phyloP scores from a whole-genome alignment of 352 stramenopile species.

The Plasmopara muralis region DNA sequence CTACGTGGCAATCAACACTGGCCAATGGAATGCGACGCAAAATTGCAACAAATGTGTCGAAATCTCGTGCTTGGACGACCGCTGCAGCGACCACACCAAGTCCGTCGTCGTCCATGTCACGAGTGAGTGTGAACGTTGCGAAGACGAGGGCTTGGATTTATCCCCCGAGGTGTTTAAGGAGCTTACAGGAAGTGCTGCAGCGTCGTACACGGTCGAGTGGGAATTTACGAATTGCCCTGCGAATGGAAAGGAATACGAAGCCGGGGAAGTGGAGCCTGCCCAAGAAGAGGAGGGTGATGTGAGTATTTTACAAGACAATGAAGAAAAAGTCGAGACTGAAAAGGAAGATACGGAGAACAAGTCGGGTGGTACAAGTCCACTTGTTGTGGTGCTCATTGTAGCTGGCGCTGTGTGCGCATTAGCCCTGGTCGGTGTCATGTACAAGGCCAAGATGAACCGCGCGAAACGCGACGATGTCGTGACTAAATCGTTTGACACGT shows the following conservation, averaged over 20 bases:
- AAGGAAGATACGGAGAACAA: constrained; percentile 14
- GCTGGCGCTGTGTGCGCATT: constrained; percentile 11
- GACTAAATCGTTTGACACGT: constrained; percentile 22
- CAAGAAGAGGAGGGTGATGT: constrained; percentile 12
- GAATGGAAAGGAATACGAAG: constrained; percentile 14
- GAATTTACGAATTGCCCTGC: constrained; percentile 36
- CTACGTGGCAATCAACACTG: constrained; percentile 50
- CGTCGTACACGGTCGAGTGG: constrained; percentile 31
- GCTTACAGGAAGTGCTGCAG: constrained; percentile 27
- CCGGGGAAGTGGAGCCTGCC: constrained; percentile 16
- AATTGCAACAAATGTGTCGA: constrained; percentile 55
- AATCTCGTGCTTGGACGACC: constrained; percentile 38
- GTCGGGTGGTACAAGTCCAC: constrained; percentile 14
- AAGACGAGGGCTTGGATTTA: constrained; percentile 43
- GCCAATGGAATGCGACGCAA: constrained; percentile 40
- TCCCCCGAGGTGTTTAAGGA: constrained; percentile 31
- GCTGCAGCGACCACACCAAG: constrained; percentile 30
- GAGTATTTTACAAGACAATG: constrained; percentile 26
- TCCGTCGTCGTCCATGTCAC: constrained; percentile 43
- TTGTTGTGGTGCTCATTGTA: constrained; percentile 20
- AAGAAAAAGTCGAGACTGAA: constrained; percentile 21
- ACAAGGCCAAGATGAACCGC: constrained; percentile 18
- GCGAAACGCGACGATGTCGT: constrained; percentile 8
- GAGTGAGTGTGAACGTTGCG: constrained; percentile 50
- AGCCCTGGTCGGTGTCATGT: constrained; percentile 17